Conservation (phyloP, 2,329 filamentous ascomycete species). For the Clonostachys chloroleuca region DNA sequence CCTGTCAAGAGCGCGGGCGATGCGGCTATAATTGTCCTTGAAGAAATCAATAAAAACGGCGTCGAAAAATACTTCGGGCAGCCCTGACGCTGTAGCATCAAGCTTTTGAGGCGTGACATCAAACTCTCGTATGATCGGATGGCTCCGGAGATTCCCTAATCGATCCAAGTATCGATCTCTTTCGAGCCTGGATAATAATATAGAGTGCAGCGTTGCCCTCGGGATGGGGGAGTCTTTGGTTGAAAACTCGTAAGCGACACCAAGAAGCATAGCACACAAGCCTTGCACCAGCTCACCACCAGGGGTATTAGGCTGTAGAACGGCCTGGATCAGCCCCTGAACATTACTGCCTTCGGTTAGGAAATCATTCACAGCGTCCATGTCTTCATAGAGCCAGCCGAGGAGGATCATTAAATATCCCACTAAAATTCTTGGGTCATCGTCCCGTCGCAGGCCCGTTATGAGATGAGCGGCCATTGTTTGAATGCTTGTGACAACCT, state of each 20-base stretch:
- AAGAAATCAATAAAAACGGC: conserved; percentile 86
- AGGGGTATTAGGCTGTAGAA: conserved; percentile 51
- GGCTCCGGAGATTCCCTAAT: conserved; percentile 70
- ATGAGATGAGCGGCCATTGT: conserved; percentile 83
- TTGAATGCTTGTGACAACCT: conserved; percentile 92
- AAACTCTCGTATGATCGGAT: conserved; percentile 80
- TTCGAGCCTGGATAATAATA: conserved; percentile 73
- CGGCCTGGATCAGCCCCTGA: conserved; percentile 76
- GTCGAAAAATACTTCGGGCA: conserved; percentile 84
- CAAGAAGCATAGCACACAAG: conserved; percentile 78
- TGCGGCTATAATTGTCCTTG: conserved; percentile 89
- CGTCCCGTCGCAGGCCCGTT: conserved; percentile 67
- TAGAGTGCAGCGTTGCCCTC: conserved; percentile 72
- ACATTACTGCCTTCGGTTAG: conserved; percentile 87
- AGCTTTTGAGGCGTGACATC: conserved; percentile 76
- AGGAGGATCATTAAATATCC: conserved; percentile 88
- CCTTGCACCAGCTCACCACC: conserved; percentile 71
- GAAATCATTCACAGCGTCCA: conserved; percentile 88
- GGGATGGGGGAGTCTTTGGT: conserved; percentile 94
- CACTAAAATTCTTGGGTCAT: conserved; percentile 75
- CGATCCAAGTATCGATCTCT: conserved; percentile 85
- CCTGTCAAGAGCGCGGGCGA: conserved; percentile 81
- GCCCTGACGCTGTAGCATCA: conserved; percentile 34
- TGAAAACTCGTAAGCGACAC: conserved; percentile 92
- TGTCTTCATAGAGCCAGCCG: conserved; percentile 88